Evolutionary conservation across 441 rosid species (phyloP), one percentile per base, ranked within the genome.

Genomic region (Euphorbia neoarborescens): DNA sequence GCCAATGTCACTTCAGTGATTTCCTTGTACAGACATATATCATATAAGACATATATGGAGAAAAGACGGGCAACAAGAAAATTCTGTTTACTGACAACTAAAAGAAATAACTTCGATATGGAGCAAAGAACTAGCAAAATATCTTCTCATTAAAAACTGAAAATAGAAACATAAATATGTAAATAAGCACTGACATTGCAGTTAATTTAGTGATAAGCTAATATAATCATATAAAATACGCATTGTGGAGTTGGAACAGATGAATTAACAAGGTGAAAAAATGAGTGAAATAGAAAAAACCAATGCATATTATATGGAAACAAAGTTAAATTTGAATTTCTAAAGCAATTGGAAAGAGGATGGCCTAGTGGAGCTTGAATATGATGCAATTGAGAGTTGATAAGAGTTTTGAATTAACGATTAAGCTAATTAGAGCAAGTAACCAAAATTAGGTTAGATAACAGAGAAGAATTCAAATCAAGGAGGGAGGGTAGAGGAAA

Each of bases 381-480:
- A 66, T 13, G 28, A 58, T 15, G 61, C 30, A 58, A 65, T 48
- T 70, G 38, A 28, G 54, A 11, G 1, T 13, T 56, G 6, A 11
- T 28, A 19, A 8, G 13, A 35, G 24, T 14, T 35, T 59, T 44
- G 48, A 63, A 63, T 46, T n/a, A n/a, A n/a, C n/a, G 64, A 64
- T 15, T 15, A 44, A 4, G 65, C n/a, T 2, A 59, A 65, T 69
- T 37, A 63, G 6, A 65, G 50, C 14, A 63, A 70, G 62, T 60
- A 75, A 65, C 71, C 62, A 70, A 74, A 58, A 22, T 24, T 27
- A 63, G 19, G 40, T 42, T 67, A 63, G 59, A 19, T 11, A 34
- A 57, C 1, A 14, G 12, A 44, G 50, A 58, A 15, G n/a, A 75
- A 62, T n/a, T 75, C 38, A 44, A 64, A 69, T 54, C 53, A 44